A percentile compares a stretch with the other conserved stretches of the same genome.
Evolutionary conservation across 352 stramenopile species (phyloP).

Genomic region (Phytophthora syringae): DNA sequence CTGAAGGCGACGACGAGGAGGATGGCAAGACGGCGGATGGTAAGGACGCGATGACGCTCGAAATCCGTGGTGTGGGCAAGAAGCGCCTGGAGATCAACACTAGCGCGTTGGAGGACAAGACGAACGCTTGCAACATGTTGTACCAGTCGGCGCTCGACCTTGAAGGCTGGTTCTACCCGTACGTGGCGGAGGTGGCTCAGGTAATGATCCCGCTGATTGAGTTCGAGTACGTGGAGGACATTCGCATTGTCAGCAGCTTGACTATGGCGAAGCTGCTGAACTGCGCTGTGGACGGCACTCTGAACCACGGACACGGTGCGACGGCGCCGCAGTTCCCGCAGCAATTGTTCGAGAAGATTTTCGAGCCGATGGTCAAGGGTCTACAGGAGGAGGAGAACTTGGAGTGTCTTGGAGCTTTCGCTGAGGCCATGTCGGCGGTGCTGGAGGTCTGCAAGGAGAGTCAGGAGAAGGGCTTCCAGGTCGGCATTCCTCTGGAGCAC

Average conservation of each 20-base stretch:
- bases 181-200: conserved; percentile 77
- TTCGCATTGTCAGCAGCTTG: conserved; percentile 81
- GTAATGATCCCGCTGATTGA: conserved; percentile 80
- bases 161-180: conserved; percentile 83
- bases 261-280: conserved; percentile 80
- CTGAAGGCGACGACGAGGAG: conserved; percentile 61
- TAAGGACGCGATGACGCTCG: conserved; percentile 76
- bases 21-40: conserved; percentile 65
- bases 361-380: conserved; percentile 77
- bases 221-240: conserved; percentile 89
- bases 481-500: conserved; percentile 74
- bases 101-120: conserved; percentile 86
- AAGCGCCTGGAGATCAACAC: conserved; percentile 90
- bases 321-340: conserved; percentile 73
- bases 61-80: conserved; percentile 82
- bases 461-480: conserved; percentile 69
- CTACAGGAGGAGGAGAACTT: conserved; percentile 82
- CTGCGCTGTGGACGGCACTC: conserved; percentile 70
- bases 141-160: conserved; percentile 88
- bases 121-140: conserved; percentile 89
- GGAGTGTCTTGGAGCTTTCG: conserved; percentile 77
- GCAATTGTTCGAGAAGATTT: conserved; percentile 80
- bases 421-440: conserved; percentile 74
- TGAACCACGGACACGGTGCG: conserved; percentile 68
- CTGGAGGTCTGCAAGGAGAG: conserved; percentile 87